Evolutionary conservation across 768 basidiomycete genomes (phyloP), one percentile per base, ranked within the genome.

Genomic region (Lactarius akahatsu): DNA sequence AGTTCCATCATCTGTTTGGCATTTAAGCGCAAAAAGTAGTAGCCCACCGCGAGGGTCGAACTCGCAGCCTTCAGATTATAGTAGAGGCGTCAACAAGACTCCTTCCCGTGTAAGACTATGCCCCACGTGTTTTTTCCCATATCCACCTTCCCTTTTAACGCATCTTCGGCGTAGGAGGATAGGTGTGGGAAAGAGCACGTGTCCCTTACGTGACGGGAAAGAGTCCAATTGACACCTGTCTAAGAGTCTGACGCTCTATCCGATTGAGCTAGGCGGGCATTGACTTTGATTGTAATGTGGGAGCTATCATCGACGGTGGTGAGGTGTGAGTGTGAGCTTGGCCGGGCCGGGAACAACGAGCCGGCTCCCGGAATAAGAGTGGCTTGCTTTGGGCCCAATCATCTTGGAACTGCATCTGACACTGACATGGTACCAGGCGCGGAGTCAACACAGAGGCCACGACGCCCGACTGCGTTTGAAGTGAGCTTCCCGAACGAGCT

Each of bases 161-260:
- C 32, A 32, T 0, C 32, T 32, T 32, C 2, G 32, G 32, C 7
- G 32, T 8, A 32, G 32, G 32, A 32, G 7, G 32, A 3, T 8
- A 32, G 32, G 32, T 32, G 32, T 32, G 32, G 4, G 32, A 32
- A 32, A 32, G 32, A 32, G 32, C 32, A 32, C 32, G 32, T 8
- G 32, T 32, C 32, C 32, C 32, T 4, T 32, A 32, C 32, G 32
- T 2, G 32, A 32, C 32, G 32, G 32, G 32, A 32, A 32, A 3
- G 3, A 8, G 43, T 1, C 5, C 15, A 26, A 50, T 15, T 5
- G 7, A 26, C 50, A 52, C 50, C 26, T 13, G 26, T 6, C 23
- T 85, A 85, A 83, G 82, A 83, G 82, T 83, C 82, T 85, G 82
- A 83, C 82, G 82, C 82, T 85, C 83, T 83, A 85, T 83, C 82